Conservation (phyloP, 345 rosid species). For the Citropsis articulata region DNA sequence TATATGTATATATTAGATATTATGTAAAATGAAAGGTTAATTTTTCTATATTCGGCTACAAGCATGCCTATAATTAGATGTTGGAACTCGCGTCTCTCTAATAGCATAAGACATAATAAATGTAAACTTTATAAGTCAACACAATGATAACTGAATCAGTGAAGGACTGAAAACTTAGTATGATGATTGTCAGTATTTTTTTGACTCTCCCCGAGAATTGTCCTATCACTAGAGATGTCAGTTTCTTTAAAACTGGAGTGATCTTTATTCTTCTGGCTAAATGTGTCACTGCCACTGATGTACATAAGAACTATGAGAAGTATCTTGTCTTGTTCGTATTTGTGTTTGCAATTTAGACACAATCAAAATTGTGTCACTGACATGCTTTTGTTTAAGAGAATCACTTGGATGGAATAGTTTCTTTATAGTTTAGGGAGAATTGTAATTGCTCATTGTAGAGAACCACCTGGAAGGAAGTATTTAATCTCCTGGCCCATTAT, state of each 20-base stretch:
- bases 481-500: neutral
- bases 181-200: neutral
- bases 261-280: neutral
- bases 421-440: neutral
- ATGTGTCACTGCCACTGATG: neutral
- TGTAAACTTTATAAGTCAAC: slow-evolving; percentile 1
- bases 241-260: neutral
- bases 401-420: neutral
- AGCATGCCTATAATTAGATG: neutral
- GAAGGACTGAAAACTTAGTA: neutral
- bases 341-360: slow-evolving; percentile 2
- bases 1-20: neutral
- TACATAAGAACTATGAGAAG: neutral
- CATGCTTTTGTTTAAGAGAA: neutral
- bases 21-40: no score
- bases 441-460: neutral
- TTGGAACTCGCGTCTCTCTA: neutral
- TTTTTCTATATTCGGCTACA: no score
- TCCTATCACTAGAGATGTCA: neutral
- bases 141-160: neutral
- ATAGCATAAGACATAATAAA: neutral
- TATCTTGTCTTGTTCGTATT: neutral
- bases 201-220: neutral
- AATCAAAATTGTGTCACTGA: neutral
- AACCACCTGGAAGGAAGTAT: neutral